phyloP scores from a whole-genome alignment of 2,329 filamentous ascomycete species.

The Xylariaceae sp. region DNA sequence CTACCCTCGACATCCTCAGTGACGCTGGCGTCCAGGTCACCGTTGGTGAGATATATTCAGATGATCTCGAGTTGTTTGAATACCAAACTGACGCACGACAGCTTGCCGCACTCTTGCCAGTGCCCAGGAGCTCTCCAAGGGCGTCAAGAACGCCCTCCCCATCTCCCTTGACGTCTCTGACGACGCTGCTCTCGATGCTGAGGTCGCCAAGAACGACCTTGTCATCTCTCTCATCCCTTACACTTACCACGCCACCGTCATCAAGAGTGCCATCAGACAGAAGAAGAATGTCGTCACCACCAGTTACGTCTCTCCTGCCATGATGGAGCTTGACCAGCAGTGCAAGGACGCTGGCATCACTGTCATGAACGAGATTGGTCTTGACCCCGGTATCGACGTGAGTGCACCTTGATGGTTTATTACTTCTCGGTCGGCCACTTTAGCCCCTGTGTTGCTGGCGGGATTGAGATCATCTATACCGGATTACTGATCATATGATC shows the following conservation, averaged over 20 bases:
- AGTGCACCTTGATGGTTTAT: neutral
- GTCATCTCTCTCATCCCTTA: constrained; percentile 85
- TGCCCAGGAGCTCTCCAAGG: constrained; percentile 68
- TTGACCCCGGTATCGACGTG: constrained; percentile 60
- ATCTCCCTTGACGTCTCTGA: constrained; percentile 83
- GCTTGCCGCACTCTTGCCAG: constrained; percentile 76
- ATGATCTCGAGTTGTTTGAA: neutral
- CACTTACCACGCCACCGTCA: constrained; percentile 80
- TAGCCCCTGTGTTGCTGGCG: neutral
- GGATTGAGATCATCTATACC: neutral
- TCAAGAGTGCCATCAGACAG: constrained; percentile 85
- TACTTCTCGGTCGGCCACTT: neutral
- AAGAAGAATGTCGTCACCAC: constrained; percentile 98
- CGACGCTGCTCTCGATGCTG: constrained; percentile 69
- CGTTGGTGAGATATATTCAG: constrained; percentile 47
- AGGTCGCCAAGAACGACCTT: constrained; percentile 72
- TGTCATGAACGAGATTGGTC: constrained; percentile 94
- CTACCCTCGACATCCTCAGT: constrained; percentile 59
- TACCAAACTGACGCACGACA: constrained; percentile 31
- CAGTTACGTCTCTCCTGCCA: constrained; percentile 85
- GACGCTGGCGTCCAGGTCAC: constrained; percentile 58
- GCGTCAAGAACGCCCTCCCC: constrained; percentile 66
- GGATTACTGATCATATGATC: neutral
- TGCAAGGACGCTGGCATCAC: constrained; percentile 89
- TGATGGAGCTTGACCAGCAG: constrained; percentile 79